Evolutionary conservation across 2,329 filamentous ascomycete genomes (phyloP), one percentile per base, ranked within the genome.

Genomic region (Claviceps capensis): DNA sequence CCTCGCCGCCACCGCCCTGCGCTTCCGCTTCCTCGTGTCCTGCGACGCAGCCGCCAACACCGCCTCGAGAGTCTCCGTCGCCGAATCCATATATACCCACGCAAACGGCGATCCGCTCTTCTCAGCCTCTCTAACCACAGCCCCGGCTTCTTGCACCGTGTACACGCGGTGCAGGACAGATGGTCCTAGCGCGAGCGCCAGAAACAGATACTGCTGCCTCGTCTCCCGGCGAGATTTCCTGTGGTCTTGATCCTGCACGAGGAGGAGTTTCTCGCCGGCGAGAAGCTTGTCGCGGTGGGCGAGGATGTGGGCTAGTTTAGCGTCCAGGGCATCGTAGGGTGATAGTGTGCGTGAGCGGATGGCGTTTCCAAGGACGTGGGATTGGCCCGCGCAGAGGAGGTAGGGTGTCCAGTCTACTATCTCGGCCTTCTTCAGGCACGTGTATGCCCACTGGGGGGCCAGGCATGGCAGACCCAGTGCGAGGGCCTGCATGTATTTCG

Each of bases 401-500:
- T 95, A 97, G 1, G 82, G 79, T 7, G 77, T 71, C 86, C 90
- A 96, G 49, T 86, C 78, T 0, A 94, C 68, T 0, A 91, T 67
- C 7, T 69, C 63, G 5, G 74, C 72, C 36, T 79, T 78, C 1
- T 73, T 66, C 3, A 91, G 66, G 55, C 87, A 95, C 48, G 85
- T 78, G 26, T 79, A 75, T 47, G 95, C 72, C 91, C 93, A 98
- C 51, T 83, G 82, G 5, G 82, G 78, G 5, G 88, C 85, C 1
- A 98, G 73, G 61, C 90, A 95, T 0, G 93, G 93, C 0, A 98
- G 69, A 1, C 88, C 88, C 0, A 98, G 77, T 0, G 93, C 90
- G 2, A 98, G 77, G 0, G 93, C 93, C 68, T 97, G 90, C 75
- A 97, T 86, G 65, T 93, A 96, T 64, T 97, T 98, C 48, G 83